Evolutionary conservation across 208 protist genomes (phyloP).

Genomic region (Trypanosoma brucei): DNA sequence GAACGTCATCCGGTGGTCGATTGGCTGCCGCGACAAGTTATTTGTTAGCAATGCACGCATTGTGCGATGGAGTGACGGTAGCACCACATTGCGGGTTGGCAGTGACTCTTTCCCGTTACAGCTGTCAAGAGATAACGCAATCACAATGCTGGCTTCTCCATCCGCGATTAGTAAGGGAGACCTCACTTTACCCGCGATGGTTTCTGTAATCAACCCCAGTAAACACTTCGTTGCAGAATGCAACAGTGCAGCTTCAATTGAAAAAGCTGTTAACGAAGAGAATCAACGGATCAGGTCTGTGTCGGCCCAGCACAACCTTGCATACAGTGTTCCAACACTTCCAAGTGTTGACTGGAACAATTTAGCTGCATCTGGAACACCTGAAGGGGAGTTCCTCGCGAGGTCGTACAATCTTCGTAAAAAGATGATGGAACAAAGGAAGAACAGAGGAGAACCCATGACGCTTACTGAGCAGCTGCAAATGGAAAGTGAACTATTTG

Average conservation of each 20-base stretch:
- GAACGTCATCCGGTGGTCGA: conserved; percentile 79
- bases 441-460: conserved; percentile 71
- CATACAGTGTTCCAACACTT: conserved; percentile 38
- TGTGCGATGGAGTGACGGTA: conserved; percentile 82
- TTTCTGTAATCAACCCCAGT: conserved; percentile 36
- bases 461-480: conserved; percentile 78
- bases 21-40: conserved; percentile 29
- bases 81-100: conserved; percentile 76
- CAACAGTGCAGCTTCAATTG: conserved; percentile 57
- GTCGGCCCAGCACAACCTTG: conserved; percentile 39
- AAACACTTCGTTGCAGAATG: conserved; percentile 64
- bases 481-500: conserved; percentile 60
- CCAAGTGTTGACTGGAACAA: conserved; percentile 70
- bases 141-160: conserved; percentile 55
- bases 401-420: conserved; percentile 69
- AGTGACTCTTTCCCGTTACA: conserved; percentile 56
- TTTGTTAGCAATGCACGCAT: conserved; percentile 78
- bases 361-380: conserved; percentile 32
- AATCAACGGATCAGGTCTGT: conserved; percentile 33
- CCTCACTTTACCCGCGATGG: conserved; percentile 45
- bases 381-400: conserved; percentile 71
- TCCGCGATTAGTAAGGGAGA: conserved; percentile 37
- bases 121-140: conserved; percentile 38
- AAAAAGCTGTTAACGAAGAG: conserved; percentile 65
- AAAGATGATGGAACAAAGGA: conserved; percentile 61